Evolutionary conservation across 1,139 yeast species (phyloP).

Genomic region (Hyphopichia wangnamkhiaoensis): DNA sequence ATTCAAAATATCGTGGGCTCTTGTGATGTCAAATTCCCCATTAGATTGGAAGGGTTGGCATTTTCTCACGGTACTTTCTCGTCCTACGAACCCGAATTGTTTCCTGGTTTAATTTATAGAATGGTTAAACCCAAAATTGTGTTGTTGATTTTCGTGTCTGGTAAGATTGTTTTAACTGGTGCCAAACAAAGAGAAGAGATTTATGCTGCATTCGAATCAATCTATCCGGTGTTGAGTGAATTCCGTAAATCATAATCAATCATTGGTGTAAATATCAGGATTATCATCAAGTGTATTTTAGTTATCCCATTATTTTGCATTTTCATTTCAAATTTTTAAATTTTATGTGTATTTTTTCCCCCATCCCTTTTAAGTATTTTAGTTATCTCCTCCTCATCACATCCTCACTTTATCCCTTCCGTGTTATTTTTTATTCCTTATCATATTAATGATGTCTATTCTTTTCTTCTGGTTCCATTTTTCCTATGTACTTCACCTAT

Average conservation of each 20-base stretch:
- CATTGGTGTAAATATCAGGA: background rate
- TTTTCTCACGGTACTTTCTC: constrained; percentile 99
- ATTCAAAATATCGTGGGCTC: constrained; percentile 99
- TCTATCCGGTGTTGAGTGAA: constrained; percentile 97
- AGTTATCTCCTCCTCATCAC: background rate
- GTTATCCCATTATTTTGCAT: background rate
- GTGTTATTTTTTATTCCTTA: background rate
- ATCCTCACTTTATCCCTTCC: too few species aligned
- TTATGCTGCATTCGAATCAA: constrained; percentile 96
- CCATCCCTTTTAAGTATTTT: background rate
- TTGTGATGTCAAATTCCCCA: constrained; percentile 96
- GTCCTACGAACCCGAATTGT: constrained; percentile 96
- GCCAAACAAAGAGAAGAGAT: constrained; percentile 99
- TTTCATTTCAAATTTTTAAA: constrained; percentile 1
- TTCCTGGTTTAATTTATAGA: constrained; percentile 98
- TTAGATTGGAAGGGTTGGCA: constrained; percentile 95
- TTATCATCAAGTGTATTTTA: constrained; percentile 3
- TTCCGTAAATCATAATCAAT: constrained; percentile 72
- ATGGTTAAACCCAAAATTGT: constrained; percentile 99
- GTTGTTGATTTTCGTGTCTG: constrained; percentile 90
- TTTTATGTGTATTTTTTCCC: background rate
- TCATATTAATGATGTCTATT: background rate
- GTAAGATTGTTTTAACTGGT: constrained; percentile 97
- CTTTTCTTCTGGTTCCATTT: background rate
- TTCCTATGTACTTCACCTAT: background rate